Percentiles rank a stretch among this genome's conserved stretches.
phyloP scores from a whole-genome alignment of 1,284 basidiomycete species.

The Fistulina hepatica region DNA sequence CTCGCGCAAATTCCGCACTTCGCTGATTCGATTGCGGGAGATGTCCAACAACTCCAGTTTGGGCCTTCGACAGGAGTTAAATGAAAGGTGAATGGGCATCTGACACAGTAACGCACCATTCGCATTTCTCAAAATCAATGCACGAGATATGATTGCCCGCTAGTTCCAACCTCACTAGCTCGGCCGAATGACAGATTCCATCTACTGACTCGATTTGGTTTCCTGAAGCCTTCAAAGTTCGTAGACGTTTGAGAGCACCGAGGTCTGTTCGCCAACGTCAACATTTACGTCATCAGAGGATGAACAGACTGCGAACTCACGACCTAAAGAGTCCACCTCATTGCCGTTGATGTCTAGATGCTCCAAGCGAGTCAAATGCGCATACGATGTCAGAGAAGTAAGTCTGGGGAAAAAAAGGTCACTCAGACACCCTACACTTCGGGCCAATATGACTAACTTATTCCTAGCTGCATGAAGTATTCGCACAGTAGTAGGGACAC shows the following conservation, averaged over 20 bases:
- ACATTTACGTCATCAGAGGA: conserved; percentile 12
- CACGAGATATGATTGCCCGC: background rate
- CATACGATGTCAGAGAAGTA: conserved; percentile 64
- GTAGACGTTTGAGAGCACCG: background rate
- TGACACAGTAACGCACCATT: too few species aligned
- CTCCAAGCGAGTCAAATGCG: conserved; percentile 79
- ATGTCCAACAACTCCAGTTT: conserved; percentile 1
- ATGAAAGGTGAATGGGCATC: too few species aligned
- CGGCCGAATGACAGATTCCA: too few species aligned
- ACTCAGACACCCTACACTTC: conserved; percentile 3
- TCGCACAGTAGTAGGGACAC: conserved; percentile 68
- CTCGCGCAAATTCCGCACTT: conserved; percentile 39
- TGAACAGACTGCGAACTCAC: too few species aligned
- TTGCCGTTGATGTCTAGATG: conserved; percentile 88
- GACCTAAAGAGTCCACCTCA: conserved; percentile 75
- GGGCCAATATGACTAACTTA: conserved; percentile 31
- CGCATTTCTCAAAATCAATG: background rate
- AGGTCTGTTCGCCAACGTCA: conserved; percentile 2
- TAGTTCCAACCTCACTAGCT: background rate
- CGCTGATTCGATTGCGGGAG: background rate
- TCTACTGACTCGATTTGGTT: too few species aligned
- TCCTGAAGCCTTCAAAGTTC: conserved; percentile 33
- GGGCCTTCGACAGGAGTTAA: too few species aligned
- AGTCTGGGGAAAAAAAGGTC: conserved; percentile 4
- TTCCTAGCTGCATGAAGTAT: conserved; percentile 77